Conservation (phyloP, 805 yeast species). For the Monosporozyma siamensis region DNA sequence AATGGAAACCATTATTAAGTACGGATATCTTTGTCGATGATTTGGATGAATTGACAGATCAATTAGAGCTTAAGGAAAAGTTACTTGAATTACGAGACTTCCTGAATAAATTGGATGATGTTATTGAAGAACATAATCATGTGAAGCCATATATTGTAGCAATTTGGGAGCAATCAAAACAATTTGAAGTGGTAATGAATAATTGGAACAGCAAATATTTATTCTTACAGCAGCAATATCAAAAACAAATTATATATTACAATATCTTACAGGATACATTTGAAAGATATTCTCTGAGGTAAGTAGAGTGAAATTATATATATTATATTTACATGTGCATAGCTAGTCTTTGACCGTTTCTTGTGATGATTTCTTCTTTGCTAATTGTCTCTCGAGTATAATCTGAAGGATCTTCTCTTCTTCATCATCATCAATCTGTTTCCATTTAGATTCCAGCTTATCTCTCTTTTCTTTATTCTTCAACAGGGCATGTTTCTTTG, state of each 20-base stretch:
- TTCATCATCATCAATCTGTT: slow-evolving; percentile 61
- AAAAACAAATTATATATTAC: slow-evolving; percentile 29
- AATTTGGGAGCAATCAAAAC: slow-evolving; percentile 26
- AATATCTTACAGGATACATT: slow-evolving; percentile 27
- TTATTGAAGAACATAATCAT: slow-evolving; percentile 37
- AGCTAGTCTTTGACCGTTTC: neutral
- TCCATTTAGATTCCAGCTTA: slow-evolving; percentile 46
- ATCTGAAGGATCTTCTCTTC: slow-evolving; percentile 61
- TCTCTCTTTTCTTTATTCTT: slow-evolving; percentile 49
- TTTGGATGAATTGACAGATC: slow-evolving; percentile 8
- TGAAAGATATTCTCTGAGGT: neutral
- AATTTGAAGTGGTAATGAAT: slow-evolving; percentile 29
- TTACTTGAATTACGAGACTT: slow-evolving; percentile 30
- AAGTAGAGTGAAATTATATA: too few species aligned
- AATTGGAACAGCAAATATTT: slow-evolving; percentile 37
- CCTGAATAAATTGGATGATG: slow-evolving; percentile 31
- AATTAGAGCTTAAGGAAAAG: slow-evolving; percentile 6
- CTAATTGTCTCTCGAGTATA: slow-evolving; percentile 39
- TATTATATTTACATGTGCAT: neutral
- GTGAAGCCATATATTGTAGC: slow-evolving; percentile 31
- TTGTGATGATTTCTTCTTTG: neutral
- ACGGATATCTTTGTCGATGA: slow-evolving; percentile 19
- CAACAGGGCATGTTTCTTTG: slow-evolving; percentile 44
- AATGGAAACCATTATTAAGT: slow-evolving; percentile 21
- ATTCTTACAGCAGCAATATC: slow-evolving; percentile 30